Evolutionary conservation across 345 rosid genomes (phyloP).

Genomic region (Moricandia arvensis): DNA sequence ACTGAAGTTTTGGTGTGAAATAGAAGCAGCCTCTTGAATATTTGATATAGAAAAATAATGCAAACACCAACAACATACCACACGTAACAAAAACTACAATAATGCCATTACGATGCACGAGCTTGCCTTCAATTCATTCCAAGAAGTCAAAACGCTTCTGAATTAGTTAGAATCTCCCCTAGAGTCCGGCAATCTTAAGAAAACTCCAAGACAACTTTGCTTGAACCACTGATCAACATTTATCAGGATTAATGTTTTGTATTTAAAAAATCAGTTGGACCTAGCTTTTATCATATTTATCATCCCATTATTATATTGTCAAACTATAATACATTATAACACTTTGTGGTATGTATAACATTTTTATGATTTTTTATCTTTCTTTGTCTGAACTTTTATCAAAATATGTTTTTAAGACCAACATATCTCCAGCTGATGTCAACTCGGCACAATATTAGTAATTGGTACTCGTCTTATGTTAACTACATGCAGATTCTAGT

Average conservation of each 20-base stretch:
- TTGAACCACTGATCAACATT: background rate
- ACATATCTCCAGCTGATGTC: no score
- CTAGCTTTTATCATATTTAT: background rate
- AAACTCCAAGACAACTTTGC: background rate
- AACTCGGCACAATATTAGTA: no score
- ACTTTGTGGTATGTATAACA: background rate
- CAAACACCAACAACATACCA: constrained; percentile 10
- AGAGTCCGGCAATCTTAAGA: background rate
- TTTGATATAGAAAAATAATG: no score
- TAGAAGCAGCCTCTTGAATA: no score
- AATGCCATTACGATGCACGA: constrained; percentile 1
- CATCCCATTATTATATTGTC: background rate
- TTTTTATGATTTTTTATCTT: background rate
- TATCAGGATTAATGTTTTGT: background rate
- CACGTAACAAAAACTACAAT: background rate
- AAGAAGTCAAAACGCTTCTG: background rate
- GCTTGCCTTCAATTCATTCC: background rate
- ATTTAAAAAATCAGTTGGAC: background rate
- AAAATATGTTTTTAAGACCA: background rate
- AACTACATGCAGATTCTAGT: background rate
- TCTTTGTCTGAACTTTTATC: background rate
- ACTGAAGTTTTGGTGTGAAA: no score
- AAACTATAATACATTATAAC: background rate
- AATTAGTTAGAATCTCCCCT: background rate
- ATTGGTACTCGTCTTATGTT: background rate